Percentiles rank a stretch among this genome's conserved stretches.
Conservation (phyloP, 768 basidiomycete species). For the Mycena vulgaris region DNA sequence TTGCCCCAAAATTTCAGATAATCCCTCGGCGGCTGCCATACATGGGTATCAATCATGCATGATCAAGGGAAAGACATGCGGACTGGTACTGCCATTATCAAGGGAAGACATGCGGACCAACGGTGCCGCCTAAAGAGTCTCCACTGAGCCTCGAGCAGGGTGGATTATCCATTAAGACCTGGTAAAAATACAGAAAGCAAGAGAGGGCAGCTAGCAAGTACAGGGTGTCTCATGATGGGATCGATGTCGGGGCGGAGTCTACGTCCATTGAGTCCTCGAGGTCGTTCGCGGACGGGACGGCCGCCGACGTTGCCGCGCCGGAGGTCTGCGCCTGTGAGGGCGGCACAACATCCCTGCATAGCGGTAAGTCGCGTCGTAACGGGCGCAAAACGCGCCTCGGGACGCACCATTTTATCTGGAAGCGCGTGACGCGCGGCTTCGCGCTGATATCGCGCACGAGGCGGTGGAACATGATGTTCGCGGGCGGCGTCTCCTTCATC, state of each 20-base stretch:
- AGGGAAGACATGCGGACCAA: no score
- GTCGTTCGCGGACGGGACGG: conserved; percentile 82
- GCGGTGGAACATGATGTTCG: conserved; percentile 80
- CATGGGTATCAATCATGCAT: no score
- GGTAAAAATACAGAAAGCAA: conserved; percentile 35
- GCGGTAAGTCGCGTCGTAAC: conserved; percentile 9
- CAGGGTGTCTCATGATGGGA: conserved; percentile 6
- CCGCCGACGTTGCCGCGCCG: conserved; percentile 80
- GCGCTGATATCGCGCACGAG: conserved; percentile 90
- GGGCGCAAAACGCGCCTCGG: not conserved
- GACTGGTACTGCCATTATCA: no score
- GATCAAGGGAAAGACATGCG: no score
- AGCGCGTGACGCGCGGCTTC: conserved; percentile 95
- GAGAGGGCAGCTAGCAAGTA: conserved; percentile 1
- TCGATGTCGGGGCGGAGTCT: conserved; percentile 6
- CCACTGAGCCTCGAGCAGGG: no score
- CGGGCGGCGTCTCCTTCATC: conserved; percentile 83
- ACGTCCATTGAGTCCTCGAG: conserved; percentile 56
- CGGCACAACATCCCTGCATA: conserved; percentile 74
- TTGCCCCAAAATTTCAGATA: no score
- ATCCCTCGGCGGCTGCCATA: no score
- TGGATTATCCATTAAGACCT: not conserved
- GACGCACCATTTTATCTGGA: conserved; percentile 88
- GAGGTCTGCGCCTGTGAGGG: conserved; percentile 62
- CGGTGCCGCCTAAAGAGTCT: no score